A percentile compares a stretch with the other conserved stretches of the same genome.
Evolutionary conservation across 768 basidiomycete genomes (phyloP).

Genomic region (Russula foetens): DNA sequence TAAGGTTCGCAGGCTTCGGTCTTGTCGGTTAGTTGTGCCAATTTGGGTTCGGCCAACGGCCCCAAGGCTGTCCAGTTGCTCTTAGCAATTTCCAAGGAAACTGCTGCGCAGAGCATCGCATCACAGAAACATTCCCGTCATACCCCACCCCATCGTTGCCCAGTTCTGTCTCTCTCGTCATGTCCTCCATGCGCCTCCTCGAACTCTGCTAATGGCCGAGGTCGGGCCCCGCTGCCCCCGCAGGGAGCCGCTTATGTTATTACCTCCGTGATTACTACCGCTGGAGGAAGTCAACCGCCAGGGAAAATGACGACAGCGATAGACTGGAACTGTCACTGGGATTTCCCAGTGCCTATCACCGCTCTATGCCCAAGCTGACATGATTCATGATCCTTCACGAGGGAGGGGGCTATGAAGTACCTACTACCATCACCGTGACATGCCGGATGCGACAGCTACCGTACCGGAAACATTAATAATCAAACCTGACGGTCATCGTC

Average conservation of each 20-base stretch:
- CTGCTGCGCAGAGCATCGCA: background rate
- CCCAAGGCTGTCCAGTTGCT: background rate
- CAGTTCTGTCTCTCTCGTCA: background rate
- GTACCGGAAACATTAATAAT: background rate
- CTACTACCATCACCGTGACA: background rate
- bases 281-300: background rate
- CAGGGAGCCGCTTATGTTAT: background rate
- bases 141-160: no score
- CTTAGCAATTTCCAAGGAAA: constrained; percentile 1
- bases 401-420: background rate
- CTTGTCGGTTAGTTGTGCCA: background rate
- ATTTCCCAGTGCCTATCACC: background rate
- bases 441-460: background rate
- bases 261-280: background rate
- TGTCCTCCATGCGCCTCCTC: background rate
- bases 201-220: background rate
- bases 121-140: background rate
- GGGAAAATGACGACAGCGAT: background rate
- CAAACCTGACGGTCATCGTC: no score
- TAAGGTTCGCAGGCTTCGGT: background rate
- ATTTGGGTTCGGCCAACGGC: background rate
- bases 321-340: background rate
- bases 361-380: background rate
- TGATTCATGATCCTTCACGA: no score
- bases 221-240: background rate